A percentile compares a stretch with the other conserved stretches of the same genome.
Conservation (phyloP, 2,329 filamentous ascomycete species). For the Neofusicoccum kwambonambiense region DNA sequence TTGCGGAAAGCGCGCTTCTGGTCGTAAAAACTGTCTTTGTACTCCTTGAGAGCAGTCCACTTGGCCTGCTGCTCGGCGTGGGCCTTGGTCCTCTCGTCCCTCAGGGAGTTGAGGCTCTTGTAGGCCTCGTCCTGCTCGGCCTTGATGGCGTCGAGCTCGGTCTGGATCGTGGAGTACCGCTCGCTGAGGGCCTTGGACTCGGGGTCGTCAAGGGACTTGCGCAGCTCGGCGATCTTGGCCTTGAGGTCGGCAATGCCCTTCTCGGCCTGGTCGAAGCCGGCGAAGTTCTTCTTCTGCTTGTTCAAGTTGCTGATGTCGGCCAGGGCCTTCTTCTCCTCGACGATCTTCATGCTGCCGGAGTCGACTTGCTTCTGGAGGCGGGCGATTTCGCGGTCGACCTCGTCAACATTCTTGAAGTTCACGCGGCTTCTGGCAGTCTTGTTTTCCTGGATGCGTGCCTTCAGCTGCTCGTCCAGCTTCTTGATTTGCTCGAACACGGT, state of each 20-base stretch:
- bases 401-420: conserved; percentile 81
- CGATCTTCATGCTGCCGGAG: conserved; percentile 86
- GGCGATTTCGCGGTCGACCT: conserved; percentile 80
- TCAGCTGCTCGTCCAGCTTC: conserved; percentile 84
- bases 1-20: conserved; percentile 78
- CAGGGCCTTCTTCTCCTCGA: conserved; percentile 95
- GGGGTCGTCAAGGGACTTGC: conserved; percentile 86
- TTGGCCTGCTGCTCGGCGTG: conserved; percentile 85
- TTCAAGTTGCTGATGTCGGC: conserved; percentile 77
- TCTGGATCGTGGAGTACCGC: conserved; percentile 79
- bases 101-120: conserved; percentile 80
- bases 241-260: conserved; percentile 87
- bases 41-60: conserved; percentile 74
- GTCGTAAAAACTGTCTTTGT: conserved; percentile 87
- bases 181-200: conserved; percentile 86
- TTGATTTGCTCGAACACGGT: conserved; percentile 87
- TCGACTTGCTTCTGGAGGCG: conserved; percentile 83
- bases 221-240: conserved; percentile 82
- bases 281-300: conserved; percentile 90
- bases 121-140: conserved; percentile 86
- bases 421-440: conserved; percentile 81
- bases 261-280: conserved; percentile 77
- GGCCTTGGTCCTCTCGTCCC: conserved; percentile 81
- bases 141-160: conserved; percentile 87
- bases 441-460: conserved; percentile 79